phyloP scores from a whole-genome alignment of 441 rosid species.

The Bruguiera hainesii region DNA sequence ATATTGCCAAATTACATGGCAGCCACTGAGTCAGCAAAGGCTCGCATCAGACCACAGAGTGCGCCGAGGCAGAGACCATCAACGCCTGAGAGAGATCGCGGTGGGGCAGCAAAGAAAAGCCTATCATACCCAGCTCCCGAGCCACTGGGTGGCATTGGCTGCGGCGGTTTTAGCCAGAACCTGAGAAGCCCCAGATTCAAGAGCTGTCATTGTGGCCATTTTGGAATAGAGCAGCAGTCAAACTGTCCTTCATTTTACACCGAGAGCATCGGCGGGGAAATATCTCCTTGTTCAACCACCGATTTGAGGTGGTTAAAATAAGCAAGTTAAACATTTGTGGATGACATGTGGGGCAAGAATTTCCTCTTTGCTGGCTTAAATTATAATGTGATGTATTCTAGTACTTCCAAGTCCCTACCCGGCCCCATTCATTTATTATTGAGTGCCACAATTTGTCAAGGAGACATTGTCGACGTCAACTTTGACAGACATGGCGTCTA shows the following conservation, averaged over 20 bases:
- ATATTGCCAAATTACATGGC: constrained; percentile 79
- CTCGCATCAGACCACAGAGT: constrained; percentile 66
- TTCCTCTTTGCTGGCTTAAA: no score
- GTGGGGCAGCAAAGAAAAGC: constrained; percentile 49
- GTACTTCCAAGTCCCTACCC: no score
- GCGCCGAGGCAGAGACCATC: constrained; percentile 76
- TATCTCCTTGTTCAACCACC: constrained; percentile 54
- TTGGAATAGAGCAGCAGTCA: constrained; percentile 31
- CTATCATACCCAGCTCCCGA: constrained; percentile 52
- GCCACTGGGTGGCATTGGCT: constrained; percentile 20
- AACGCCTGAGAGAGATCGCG: constrained; percentile 48
- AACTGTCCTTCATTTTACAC: constrained; percentile 28
- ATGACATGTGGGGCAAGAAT: no score
- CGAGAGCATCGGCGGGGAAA: constrained; percentile 43
- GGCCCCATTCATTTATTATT: no score
- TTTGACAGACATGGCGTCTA: no score
- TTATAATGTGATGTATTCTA: no score
- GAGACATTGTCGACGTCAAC: no score
- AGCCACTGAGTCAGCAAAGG: constrained; percentile 79
- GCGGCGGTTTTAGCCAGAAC: constrained; percentile 30
- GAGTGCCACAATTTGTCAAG: no score
- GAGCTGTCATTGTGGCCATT: constrained; percentile 63
- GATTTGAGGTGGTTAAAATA: constrained; percentile 44
- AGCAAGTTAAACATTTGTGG: no score
- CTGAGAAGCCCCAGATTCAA: constrained; percentile 87